Percentiles rank a stretch among this genome's conserved stretches.
Evolutionary conservation across 768 basidiomycete species (phyloP).

Genomic region (Phylloporus sp.): DNA sequence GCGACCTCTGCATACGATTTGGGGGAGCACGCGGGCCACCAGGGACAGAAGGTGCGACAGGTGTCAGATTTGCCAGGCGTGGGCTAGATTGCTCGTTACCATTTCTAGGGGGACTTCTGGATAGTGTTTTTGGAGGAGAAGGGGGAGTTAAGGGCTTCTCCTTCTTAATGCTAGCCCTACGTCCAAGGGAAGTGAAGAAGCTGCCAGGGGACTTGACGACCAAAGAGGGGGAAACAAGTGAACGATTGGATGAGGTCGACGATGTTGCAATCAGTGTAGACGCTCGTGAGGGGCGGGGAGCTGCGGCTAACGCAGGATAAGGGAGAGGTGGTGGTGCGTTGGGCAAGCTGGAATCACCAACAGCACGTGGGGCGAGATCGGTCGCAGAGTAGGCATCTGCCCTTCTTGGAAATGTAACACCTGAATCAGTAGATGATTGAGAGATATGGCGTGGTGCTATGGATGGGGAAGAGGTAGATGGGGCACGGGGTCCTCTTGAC

Average conservation of each 20-base stretch:
- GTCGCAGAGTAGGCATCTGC: conserved; percentile 78
- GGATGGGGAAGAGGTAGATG: conserved; percentile 41
- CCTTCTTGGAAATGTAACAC: conserved; percentile 74
- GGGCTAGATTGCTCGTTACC: conserved; percentile 24
- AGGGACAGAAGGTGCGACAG: conserved; percentile 51
- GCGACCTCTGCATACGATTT: conserved; percentile 58
- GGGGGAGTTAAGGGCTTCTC: conserved; percentile 30
- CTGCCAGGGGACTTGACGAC: conserved; percentile 44
- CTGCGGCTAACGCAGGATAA: conserved; percentile 63
- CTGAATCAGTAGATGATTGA: conserved; percentile 66
- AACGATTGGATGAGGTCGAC: conserved; percentile 47
- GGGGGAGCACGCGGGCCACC: conserved; percentile 74
- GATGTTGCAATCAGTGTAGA: conserved; percentile 37
- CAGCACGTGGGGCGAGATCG: conserved; percentile 54
- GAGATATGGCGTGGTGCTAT: conserved; percentile 67
- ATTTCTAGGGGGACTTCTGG: conserved; percentile 34
- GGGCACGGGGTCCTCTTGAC: conserved; percentile 23
- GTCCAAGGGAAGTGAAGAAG: conserved; percentile 73
- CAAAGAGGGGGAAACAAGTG: conserved; percentile 40
- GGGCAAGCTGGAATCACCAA: conserved; percentile 49
- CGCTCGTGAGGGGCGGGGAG: conserved; percentile 28
- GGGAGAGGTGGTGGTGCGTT: conserved; percentile 60
- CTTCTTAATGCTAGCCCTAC: conserved; percentile 58
- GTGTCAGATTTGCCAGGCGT: conserved; percentile 30
- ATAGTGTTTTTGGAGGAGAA: conserved; percentile 34